A percentile compares a stretch with the other conserved stretches of the same genome.
These are phyloP conservation scores for Trichoderma endophyticum DNA, from an alignment of 2,329 filamentous ascomycete species.

Conservation along the genomic window DNA sequence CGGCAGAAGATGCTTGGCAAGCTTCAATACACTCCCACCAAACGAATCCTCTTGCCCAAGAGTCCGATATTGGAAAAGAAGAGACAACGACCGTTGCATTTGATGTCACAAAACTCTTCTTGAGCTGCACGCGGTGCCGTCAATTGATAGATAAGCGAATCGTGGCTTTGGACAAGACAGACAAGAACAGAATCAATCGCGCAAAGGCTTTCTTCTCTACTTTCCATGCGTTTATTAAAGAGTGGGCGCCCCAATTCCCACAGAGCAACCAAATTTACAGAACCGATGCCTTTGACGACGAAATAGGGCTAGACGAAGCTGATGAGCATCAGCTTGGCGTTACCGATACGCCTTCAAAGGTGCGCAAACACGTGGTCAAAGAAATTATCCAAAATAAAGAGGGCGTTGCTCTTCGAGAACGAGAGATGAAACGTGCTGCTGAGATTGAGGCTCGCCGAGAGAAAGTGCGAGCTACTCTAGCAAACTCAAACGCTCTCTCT, in stretches of 20 bases:
- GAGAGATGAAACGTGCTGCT: constrained; percentile 50
- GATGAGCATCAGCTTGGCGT: constrained; percentile 11
- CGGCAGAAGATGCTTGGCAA: constrained; percentile 23
- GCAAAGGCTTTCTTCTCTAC: constrained; percentile 21
- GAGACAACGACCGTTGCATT: constrained; percentile 25
- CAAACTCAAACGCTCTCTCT: constrained; percentile 39
- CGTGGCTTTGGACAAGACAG: constrained; percentile 20
- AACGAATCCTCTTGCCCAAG: neutral
- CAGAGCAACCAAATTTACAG: constrained; percentile 34
- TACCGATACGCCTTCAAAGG: constrained; percentile 15
- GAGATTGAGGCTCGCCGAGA: constrained; percentile 53
- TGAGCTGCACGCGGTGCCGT: constrained; percentile 30
- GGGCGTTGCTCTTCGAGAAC: constrained; percentile 52
- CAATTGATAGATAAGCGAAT: constrained; percentile 25
- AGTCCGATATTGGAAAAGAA: constrained; percentile 12
- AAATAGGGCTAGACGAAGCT: constrained; percentile 20
- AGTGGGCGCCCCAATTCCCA: constrained; percentile 30
- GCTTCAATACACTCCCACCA: neutral
- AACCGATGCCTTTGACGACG: constrained; percentile 24
- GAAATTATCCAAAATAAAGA: constrained; percentile 37
- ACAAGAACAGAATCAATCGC: constrained; percentile 21
- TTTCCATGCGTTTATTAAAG: constrained; percentile 30
- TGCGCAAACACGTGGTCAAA: constrained; percentile 25
- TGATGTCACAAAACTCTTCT: constrained; percentile 32
- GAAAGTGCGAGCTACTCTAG: constrained; percentile 47